Evolutionary conservation across 805 yeast genomes (phyloP), one percentile per base, ranked within the genome.

Genomic region (Metschnikowia gelsemii): DNA sequence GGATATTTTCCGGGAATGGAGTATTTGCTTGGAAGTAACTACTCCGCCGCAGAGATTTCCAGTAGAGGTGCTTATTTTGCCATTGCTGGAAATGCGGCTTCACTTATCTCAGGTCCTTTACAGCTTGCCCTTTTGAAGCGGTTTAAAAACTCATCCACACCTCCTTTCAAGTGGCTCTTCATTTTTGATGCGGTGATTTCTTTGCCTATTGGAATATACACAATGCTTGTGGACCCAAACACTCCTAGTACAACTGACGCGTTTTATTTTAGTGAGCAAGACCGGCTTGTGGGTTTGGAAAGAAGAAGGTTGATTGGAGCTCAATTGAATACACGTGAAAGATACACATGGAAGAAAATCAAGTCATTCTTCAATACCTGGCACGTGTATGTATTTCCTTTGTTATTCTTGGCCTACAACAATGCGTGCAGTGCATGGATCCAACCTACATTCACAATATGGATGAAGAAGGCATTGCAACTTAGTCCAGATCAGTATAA

Each of bases 1-100:
- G 79, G 78, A 0, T 73, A 67, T 50, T 75, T 74, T 55, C 84
- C 88, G 5, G 79, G 78, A 16, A 68, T 79, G 42, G 84, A 80
- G 50, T 80, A 76, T 49, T 59, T 79, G 34, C 52, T 63, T 7
- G 68, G 68, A n/a, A 55, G 61, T n/a, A 56, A 58, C 40, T 61
- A 61, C 38, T 45, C 57, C 4, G 51, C 57, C 3, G 40, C 45
- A 47, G 68, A 63, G 35, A 43, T 63, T 28, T 49, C 62, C 12
- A 58, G 56, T 29, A 38, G 70, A 32, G 55, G 66, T 7, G 52
- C 67, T 3, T 59, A 49, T 37, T 62, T 64, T 46, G 63, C 68
- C 1, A 50, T 59, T 9, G 56, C 67, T 3, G 56, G 59, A 8
- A 51, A 47, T 27, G 60, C 56, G 4, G 63, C 67, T 3, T 45